Percentiles rank a stretch among this genome's conserved stretches.
Conservation (phyloP, 306 rosid species). For the Luffa acutangula region DNA sequence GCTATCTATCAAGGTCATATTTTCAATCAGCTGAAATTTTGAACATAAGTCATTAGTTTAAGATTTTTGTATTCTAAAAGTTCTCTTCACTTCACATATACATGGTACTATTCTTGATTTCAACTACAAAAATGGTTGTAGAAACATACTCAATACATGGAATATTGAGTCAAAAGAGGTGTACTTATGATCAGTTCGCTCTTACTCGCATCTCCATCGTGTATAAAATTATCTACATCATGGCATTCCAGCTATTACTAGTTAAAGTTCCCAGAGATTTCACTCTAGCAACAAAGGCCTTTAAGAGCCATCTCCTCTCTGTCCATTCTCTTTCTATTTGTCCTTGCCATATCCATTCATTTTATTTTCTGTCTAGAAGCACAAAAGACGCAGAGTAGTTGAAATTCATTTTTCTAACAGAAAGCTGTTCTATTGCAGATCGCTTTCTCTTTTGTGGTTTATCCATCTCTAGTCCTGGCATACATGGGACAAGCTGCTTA, state of each 20-base stretch:
- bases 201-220: neutral
- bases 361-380: neutral
- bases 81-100: neutral
- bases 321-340: neutral
- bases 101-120: neutral
- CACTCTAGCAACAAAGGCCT: neutral
- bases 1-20: constrained; percentile 25
- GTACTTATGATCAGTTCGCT: neutral
- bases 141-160: neutral
- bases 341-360: neutral
- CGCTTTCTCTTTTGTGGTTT: constrained; percentile 86
- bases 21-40: neutral
- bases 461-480: constrained; percentile 81
- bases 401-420: constrained; percentile 19
- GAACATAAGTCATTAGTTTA: neutral
- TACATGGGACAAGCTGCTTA: constrained; percentile 99
- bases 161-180: too few relatives aligned
- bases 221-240: neutral
- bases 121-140: neutral
- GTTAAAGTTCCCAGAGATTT: neutral
- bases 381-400: neutral
- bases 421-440: constrained; percentile 46
- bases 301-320: neutral
- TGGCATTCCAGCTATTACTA: neutral
- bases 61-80: neutral